Percentiles rank a stretch among this genome's conserved stretches.
These are phyloP conservation scores for Pseudogymnoascus destructans DNA, from an alignment of 2,329 filamentous ascomycete species.

Conservation along the genomic window DNA sequence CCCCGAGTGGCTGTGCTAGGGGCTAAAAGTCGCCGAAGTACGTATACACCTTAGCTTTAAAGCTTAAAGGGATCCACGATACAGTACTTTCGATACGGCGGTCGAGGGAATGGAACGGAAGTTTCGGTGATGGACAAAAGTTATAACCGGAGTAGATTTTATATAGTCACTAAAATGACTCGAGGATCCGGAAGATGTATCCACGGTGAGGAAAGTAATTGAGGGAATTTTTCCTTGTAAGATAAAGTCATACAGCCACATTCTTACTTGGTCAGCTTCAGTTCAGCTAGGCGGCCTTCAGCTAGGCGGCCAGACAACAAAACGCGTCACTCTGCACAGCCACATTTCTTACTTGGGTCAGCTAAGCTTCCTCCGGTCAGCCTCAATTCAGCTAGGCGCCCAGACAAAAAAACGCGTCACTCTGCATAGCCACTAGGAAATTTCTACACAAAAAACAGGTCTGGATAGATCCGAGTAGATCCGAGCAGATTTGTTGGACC, in stretches of 20 bases:
- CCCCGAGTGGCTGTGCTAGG: conserved; percentile 1
- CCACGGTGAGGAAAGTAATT: not conserved
- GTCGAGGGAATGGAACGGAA: not conserved
- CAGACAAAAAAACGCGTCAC: not conserved
- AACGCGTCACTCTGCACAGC: not conserved
- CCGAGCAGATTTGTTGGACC: conserved; percentile 2
- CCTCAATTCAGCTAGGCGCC: not conserved
- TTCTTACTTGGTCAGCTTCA: not conserved
- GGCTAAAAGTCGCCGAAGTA: not conserved
- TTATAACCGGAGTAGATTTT: not conserved
- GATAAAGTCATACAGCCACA: not conserved
- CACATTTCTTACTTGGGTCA: not conserved
- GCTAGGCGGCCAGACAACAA: not conserved
- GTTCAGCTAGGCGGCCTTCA: not conserved
- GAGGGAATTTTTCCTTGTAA: not conserved
- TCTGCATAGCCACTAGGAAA: not conserved
- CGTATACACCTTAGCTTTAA: conserved; percentile 2
- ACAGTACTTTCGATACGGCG: not conserved
- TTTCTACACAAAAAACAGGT: not conserved
- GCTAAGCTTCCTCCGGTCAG: too few relatives aligned
- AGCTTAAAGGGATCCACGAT: conserved; percentile 1
- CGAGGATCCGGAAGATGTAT: not conserved
- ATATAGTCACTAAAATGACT: not conserved
- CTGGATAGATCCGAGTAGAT: not conserved
- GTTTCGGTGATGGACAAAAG: not conserved